Percentiles rank a stretch among this genome's conserved stretches.
Conservation (phyloP, 2,329 filamentous ascomycete genomes). For the Colletotrichum sp. region DNA sequence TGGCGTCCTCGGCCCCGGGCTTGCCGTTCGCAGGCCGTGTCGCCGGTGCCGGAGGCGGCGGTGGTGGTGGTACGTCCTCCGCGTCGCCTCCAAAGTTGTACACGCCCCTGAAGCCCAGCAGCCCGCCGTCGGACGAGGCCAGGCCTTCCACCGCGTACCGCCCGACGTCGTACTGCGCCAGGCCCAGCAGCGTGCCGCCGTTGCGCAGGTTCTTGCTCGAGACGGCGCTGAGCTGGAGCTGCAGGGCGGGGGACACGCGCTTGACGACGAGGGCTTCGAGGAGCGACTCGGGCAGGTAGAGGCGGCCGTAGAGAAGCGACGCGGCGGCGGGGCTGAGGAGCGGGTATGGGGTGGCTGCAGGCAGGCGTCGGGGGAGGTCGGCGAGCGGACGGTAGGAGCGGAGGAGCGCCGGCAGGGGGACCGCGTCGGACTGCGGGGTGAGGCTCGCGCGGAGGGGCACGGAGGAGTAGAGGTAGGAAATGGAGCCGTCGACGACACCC, state of each 20-base stretch:
- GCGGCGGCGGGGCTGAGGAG: conserved; percentile 37
- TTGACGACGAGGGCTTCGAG: conserved; percentile 87
- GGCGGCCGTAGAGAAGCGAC: conserved; percentile 75
- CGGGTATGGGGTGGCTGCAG: conserved; percentile 1
- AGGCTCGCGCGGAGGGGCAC: conserved; percentile 73
- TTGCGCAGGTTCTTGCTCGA: conserved; percentile 75
- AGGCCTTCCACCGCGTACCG: conserved; percentile 90
- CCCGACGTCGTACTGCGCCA: conserved; percentile 82
- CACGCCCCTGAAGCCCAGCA: conserved; percentile 85
- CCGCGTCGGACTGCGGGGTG: conserved; percentile 71
- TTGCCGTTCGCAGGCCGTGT: conserved; percentile 26
- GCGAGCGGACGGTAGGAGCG: conserved; percentile 82
- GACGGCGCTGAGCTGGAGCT: conserved; percentile 81
- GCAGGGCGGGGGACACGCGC: conserved; percentile 76
- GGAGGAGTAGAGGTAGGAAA: conserved; percentile 95
- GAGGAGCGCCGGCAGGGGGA: conserved; percentile 79
- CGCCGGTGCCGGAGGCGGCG: not conserved
- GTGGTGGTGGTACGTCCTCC: conserved; percentile 26
- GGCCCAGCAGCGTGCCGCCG: conserved; percentile 75
- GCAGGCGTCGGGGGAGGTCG: conserved; percentile 52
- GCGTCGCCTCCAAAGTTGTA: conserved; percentile 92
- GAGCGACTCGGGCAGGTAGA: conserved; percentile 84
- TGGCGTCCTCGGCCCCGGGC: conserved; percentile 35
- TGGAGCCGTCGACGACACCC: conserved; percentile 92
- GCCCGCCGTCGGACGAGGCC: conserved; percentile 88